Conservation (phyloP, 208 protist genomes). For the Trypanosoma platydactyli region DNA sequence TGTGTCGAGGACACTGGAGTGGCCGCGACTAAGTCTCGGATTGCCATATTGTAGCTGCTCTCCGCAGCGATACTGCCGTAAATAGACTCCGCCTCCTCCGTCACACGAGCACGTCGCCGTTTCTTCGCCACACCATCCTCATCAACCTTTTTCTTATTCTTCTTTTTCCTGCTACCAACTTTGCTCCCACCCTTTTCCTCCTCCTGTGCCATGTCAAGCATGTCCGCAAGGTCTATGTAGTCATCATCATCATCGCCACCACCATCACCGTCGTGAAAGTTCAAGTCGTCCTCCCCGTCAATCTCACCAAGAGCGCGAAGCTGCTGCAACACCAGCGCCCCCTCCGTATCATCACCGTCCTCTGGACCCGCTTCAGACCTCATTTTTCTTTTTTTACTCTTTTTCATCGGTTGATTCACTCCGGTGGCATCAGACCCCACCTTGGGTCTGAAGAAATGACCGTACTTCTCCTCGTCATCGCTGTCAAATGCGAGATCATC, state of each 20-base stretch:
- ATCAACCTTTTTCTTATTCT: slow-evolving; percentile 52
- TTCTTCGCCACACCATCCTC: slow-evolving; percentile 50
- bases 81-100: slow-evolving; percentile 61
- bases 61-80: slow-evolving; percentile 44
- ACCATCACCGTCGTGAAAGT: slow-evolving; percentile 61
- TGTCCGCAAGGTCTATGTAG: slow-evolving; percentile 83
- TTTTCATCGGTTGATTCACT: slow-evolving; percentile 27
- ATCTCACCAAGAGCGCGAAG: slow-evolving; percentile 53
- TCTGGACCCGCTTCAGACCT: neutral
- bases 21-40: slow-evolving; percentile 46
- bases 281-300: slow-evolving; percentile 45
- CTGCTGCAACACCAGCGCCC: slow-evolving; percentile 40
- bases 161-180: slow-evolving; percentile 16
- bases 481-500: slow-evolving; percentile 91
- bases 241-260: slow-evolving; percentile 66
- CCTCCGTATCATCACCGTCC: slow-evolving; percentile 40
- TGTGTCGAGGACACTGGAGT: slow-evolving; percentile 13
- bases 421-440: slow-evolving; percentile 19
- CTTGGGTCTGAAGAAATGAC: slow-evolving; percentile 66
- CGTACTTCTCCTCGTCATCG: slow-evolving; percentile 88
- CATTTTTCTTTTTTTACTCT: slow-evolving; percentile 23
- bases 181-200: slow-evolving; percentile 3
- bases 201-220: slow-evolving; percentile 41
- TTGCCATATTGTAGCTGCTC: slow-evolving; percentile 42
- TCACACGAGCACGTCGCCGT: slow-evolving; percentile 21